Base-by-base conservation (phyloP, 495 filamentous ascomycete species). In the Usnea hakonensis region DNA sequence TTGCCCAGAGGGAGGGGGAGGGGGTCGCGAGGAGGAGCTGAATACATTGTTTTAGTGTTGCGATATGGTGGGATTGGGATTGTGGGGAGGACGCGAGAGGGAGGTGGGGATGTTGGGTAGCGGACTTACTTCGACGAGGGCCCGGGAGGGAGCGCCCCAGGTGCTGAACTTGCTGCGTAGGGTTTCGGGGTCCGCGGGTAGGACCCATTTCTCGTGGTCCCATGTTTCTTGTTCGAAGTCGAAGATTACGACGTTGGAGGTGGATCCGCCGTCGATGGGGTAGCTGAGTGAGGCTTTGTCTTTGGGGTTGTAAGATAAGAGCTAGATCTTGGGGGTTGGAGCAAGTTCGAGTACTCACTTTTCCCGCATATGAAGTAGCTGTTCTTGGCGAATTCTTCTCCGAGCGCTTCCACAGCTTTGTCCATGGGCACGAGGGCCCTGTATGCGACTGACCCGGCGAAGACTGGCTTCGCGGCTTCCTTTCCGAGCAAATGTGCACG, bases 391-490 rank as follows among this genome's bases (percentile, higher is more conserved):
- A 73, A 70, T 48, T 80, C 72, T 26, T 77, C 73, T 5, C 81
- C 81, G 11, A 84, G 65, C 10, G 73, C 70, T 55, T 75, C 74
- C 6, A 77, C 64, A 1, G 80, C 82, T 41, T 76, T 72, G 0
- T 75, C 69, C 80, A 83, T 82, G 9, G 76, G 78, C 7, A 82
- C 69, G 32, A 85, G 52, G 9, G 74, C 77, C 5, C 81, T 76
- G 58, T 79, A 83, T 2, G 73, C 77, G 30, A 75, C 74, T 61
- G 78, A 76, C 55, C 78, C 72, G 2, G 75, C 73, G 60, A 76
- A 83, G 21, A 68, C 72, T 0, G 81, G 73, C 16, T 71, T 62
- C 1, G 67, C 75, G 0, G 52, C 53, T 19, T 76, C 68, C 1
- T 69, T 60, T 0, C 78, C 78, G 11, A 83, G 67, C 0, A 83